These are phyloP conservation scores for Cicer pinnatifidum DNA, from an alignment of 306 rosid genomes.

Conservation along the genomic window DNA sequence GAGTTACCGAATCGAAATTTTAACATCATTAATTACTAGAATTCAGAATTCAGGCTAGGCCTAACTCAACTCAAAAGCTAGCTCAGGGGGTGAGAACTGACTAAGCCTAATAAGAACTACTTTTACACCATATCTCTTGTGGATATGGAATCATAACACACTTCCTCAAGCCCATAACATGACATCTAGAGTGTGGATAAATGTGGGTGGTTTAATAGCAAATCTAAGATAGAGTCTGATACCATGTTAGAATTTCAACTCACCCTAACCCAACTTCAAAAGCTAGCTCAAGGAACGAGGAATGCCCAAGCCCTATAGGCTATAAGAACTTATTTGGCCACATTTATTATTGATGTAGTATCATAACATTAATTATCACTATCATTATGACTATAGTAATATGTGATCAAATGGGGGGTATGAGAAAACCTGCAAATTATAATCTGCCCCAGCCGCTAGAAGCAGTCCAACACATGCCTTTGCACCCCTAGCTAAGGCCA, in stretches of 20 bases:
- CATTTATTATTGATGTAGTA: background rate
- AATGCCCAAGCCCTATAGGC: background rate
- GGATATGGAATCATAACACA: background rate
- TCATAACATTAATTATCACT: slow-evolving; percentile 3
- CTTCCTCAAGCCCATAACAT: background rate
- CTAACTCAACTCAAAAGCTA: slow-evolving; percentile 16
- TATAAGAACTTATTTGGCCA: slow-evolving; percentile 6
- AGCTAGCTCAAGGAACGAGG: slow-evolving; percentile 5
- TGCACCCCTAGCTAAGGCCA: slow-evolving; percentile 96
- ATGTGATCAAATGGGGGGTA: slow-evolving; percentile 22
- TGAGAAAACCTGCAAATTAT: slow-evolving; percentile 80
- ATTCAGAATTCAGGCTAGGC: background rate
- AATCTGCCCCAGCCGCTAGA: slow-evolving; percentile 85
- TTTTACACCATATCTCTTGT: background rate
- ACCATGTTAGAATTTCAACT: background rate
- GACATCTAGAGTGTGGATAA: slow-evolving; percentile 7
- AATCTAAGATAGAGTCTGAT: slow-evolving; percentile 1
- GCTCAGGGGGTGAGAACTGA: background rate
- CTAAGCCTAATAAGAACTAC: slow-evolving; percentile 17
- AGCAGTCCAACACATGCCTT: slow-evolving; percentile 92
- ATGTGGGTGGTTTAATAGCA: slow-evolving; percentile 4
- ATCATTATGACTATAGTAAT: background rate
- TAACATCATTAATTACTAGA: slow-evolving; percentile 3
- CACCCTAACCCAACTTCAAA: background rate
- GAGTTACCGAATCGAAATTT: slow-evolving; percentile 4